These are phyloP conservation scores for Suaeda aralocaspica DNA, from an alignment of 148 eudicot genomes.

Conservation along the genomic window DNA sequence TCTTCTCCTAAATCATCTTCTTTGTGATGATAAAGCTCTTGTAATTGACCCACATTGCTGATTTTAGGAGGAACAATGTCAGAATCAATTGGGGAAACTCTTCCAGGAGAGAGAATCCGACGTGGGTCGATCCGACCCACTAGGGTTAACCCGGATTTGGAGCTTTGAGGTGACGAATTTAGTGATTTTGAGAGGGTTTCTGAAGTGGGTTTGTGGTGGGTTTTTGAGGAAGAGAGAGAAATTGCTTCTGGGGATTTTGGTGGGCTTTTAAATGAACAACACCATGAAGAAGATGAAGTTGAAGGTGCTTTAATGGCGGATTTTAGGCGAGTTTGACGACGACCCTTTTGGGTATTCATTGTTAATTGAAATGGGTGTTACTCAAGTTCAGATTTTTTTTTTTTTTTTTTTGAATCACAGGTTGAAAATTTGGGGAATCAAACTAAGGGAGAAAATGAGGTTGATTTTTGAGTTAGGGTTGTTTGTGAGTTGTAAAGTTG, in stretches of 20 bases:
- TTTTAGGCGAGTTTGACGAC: slow-evolving; percentile 35
- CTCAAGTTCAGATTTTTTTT: too few species aligned
- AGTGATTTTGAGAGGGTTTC: slow-evolving; percentile 37
- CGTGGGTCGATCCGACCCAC: slow-evolving; percentile 58
- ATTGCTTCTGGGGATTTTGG: slow-evolving; percentile 57
- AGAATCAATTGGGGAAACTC: slow-evolving; percentile 77
- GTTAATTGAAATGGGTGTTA: slow-evolving; percentile 6
- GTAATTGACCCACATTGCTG: slow-evolving; percentile 20
- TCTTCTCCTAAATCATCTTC: slow-evolving; percentile 15
- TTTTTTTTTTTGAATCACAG: not conserved
- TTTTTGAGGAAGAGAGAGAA: slow-evolving; percentile 25
- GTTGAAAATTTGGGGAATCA: slow-evolving; percentile 1
- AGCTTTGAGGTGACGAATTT: slow-evolving; percentile 54
- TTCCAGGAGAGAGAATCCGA: slow-evolving; percentile 87
- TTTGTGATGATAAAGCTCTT: slow-evolving; percentile 11
- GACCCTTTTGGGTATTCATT: slow-evolving; percentile 24
- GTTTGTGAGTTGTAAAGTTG: slow-evolving; percentile 23
- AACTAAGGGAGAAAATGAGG: slow-evolving; percentile 1
- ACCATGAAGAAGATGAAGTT: slow-evolving; percentile 43
- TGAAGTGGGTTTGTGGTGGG: slow-evolving; percentile 17
- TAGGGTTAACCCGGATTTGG: slow-evolving; percentile 36
- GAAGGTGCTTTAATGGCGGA: slow-evolving; percentile 9
- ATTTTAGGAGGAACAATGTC: slow-evolving; percentile 28
- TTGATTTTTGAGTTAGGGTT: slow-evolving; percentile 13
- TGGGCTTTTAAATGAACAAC: slow-evolving; percentile 71